phyloP scores from a whole-genome alignment of 2,329 filamentous ascomycete species.

The Exophiala spinifera region DNA sequence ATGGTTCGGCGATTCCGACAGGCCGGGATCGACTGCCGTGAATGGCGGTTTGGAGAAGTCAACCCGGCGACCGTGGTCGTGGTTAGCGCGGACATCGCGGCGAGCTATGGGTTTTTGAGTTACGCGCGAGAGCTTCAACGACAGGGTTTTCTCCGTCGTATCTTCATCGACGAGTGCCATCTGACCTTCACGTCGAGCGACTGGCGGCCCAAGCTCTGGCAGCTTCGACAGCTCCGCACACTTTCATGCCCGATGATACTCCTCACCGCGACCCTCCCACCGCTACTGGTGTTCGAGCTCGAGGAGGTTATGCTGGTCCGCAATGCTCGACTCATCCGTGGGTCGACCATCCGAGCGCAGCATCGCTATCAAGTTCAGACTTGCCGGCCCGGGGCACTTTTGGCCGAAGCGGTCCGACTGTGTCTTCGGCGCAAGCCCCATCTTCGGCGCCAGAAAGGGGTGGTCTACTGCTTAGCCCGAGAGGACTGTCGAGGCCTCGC shows the following conservation, averaged over 20 bases:
- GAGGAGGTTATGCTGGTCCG: not conserved
- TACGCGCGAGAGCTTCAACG: not conserved
- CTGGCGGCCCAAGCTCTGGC: not conserved
- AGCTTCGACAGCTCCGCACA: not conserved
- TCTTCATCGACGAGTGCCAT: not conserved
- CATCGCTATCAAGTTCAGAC: not conserved
- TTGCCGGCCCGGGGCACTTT: not conserved
- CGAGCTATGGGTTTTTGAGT: too few species aligned
- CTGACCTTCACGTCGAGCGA: not conserved
- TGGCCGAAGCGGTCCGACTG: not conserved
- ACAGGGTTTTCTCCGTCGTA: not conserved
- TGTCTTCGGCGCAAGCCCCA: not conserved
- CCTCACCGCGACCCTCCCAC: not conserved
- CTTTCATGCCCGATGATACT: not conserved
- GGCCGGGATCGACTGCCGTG: not conserved
- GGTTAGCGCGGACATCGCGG: not conserved
- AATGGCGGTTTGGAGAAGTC: not conserved
- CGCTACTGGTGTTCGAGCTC: not conserved
- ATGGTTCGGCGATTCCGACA: not conserved
- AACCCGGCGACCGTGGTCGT: not conserved
- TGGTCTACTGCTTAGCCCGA: not conserved
- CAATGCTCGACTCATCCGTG: not conserved
- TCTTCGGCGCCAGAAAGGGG: not conserved
- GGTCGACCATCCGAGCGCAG: not conserved
- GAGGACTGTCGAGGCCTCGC: not conserved